Percentiles rank a stretch among this genome's conserved stretches.
Conservation (phyloP, 2,329 filamentous ascomycete species). For the Macrophomina pseudophaseolina region DNA sequence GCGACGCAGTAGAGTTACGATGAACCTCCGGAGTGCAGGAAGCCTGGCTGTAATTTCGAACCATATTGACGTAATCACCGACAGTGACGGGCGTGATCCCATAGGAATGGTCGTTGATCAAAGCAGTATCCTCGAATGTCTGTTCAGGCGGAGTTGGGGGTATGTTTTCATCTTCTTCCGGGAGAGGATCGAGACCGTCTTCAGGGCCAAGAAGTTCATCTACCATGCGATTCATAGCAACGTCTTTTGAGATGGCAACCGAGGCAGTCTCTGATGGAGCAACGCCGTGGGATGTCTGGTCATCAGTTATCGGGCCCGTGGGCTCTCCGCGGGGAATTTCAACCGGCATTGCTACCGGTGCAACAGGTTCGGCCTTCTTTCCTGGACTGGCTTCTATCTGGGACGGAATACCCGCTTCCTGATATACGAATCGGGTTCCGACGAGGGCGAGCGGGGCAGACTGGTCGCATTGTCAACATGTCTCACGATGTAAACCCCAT, state of each 20-base stretch:
- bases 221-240: slow-evolving; percentile 63
- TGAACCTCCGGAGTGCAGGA: slow-evolving; percentile 31
- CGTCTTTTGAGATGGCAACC: slow-evolving; percentile 50
- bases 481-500: slow-evolving; percentile 31
- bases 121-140: slow-evolving; percentile 48
- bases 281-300: slow-evolving; percentile 42
- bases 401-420: slow-evolving; percentile 58
- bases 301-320: slow-evolving; percentile 37
- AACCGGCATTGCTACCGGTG: slow-evolving; percentile 33
- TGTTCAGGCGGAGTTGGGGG: slow-evolving; percentile 55
- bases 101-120: slow-evolving; percentile 40
- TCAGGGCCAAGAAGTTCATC: slow-evolving; percentile 58
- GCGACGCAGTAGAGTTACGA: slow-evolving; percentile 42
- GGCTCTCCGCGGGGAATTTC: slow-evolving; percentile 18
- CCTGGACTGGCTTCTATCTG: slow-evolving; percentile 55
- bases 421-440: slow-evolving; percentile 58
- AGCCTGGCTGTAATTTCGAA: slow-evolving; percentile 41
- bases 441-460: slow-evolving; percentile 56
- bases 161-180: slow-evolving; percentile 50
- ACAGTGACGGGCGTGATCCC: slow-evolving; percentile 38
- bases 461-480: slow-evolving; percentile 34
- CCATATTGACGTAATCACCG: slow-evolving; percentile 44
- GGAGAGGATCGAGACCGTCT: slow-evolving; percentile 46
- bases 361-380: slow-evolving; percentile 43
- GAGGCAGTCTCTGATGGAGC: slow-evolving; percentile 56